Conservation (phyloP, 306 rosid genomes). For the Trifolium fragiferum region DNA sequence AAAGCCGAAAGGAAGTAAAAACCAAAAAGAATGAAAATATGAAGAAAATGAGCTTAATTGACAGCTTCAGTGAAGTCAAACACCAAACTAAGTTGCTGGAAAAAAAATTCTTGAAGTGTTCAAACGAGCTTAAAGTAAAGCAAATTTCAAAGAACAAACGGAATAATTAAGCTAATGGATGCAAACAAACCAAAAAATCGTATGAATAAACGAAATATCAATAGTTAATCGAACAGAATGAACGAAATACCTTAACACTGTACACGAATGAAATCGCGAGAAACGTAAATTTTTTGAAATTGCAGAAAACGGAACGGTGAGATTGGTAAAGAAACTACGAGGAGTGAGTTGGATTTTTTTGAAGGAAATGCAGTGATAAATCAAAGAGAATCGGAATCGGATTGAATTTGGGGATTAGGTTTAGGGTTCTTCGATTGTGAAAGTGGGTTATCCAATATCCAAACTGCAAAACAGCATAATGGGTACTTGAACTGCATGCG, state of each 20-base stretch:
- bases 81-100: too few species aligned
- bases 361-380: background rate
- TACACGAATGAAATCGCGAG: background rate
- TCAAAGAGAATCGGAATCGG: background rate
- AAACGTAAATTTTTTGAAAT: too few species aligned
- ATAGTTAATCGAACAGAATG: background rate
- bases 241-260: background rate
- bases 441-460: constrained; percentile 18
- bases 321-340: too few species aligned
- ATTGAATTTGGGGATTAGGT: background rate
- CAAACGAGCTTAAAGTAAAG: background rate
- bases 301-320: too few species aligned
- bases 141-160: background rate
- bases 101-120: too few species aligned
- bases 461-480: background rate
- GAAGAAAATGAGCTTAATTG: too few species aligned
- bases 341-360: background rate
- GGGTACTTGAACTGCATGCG: background rate
- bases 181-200: background rate
- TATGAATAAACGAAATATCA: background rate
- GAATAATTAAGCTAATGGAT: background rate
- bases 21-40: too few species aligned
- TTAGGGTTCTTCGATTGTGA: constrained; percentile 12
- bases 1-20: too few species aligned
- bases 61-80: background rate